These are phyloP conservation scores for Agaricus subrufescens DNA, from an alignment of 768 basidiomycete species.

Conservation along the genomic window DNA sequence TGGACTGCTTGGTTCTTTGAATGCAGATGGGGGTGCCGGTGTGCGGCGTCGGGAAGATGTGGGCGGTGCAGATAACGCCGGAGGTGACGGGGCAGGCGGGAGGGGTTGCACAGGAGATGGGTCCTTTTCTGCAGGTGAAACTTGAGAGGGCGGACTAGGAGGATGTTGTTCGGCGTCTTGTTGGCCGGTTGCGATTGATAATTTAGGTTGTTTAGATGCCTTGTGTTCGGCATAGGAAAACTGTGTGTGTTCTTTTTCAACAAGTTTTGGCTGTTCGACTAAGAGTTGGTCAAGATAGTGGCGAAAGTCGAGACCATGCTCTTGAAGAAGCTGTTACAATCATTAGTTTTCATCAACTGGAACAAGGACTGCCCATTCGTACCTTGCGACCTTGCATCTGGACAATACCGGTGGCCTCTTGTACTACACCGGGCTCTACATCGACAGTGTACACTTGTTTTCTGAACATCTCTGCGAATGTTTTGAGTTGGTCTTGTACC, in stretches of 20 bases:
- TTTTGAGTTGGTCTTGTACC: conserved; percentile 83
- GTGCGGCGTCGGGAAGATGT: conserved; percentile 24
- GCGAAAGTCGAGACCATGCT: conserved; percentile 92
- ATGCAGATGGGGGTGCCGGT: conserved; percentile 18
- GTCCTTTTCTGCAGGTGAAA: conserved; percentile 3
- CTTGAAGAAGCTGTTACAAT: conserved; percentile 66
- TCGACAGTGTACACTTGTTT: conserved; percentile 90
- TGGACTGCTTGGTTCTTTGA: conserved; percentile 4
- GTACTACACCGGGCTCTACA: conserved; percentile 60
- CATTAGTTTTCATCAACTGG: not conserved
- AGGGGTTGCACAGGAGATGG: conserved; percentile 12
- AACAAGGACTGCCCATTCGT: conserved; percentile 13
- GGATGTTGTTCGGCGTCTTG: conserved; percentile 7
- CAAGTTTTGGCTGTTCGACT: conserved; percentile 42
- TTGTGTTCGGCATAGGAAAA: conserved; percentile 28
- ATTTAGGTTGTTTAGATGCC: conserved; percentile 23
- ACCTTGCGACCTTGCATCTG: conserved; percentile 84
- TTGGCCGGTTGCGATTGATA: conserved; percentile 13
- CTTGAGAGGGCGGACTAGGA: not conserved
- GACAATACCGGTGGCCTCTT: conserved; percentile 77
- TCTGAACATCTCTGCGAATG: conserved; percentile 79
- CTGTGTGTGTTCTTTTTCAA: conserved; percentile 20
- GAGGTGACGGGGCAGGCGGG: conserved; percentile 22
- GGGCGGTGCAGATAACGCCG: conserved; percentile 23
- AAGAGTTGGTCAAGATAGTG: conserved; percentile 82